Evolutionary conservation across 2,329 filamentous ascomycete genomes (phyloP), one percentile per base, ranked within the genome.

Genomic region (Phaeoacremonium minimum): DNA sequence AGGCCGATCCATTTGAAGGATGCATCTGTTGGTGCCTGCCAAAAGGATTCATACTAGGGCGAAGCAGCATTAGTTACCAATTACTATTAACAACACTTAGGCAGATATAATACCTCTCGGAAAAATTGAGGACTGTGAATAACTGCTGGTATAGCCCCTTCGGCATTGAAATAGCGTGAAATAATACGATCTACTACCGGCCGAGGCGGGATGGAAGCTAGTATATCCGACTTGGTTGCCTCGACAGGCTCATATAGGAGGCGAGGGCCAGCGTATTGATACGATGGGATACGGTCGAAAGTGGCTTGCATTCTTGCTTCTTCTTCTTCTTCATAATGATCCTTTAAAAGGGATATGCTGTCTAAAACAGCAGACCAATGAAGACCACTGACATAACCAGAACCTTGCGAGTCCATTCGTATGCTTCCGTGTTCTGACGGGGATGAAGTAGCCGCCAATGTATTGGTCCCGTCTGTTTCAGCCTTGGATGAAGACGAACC

Each of bases 1-100:
- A 72, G 52, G 2, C 64, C 69, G 9, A 74, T 35, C 69, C 69
- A 74, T 38, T 64, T 60, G 4, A 61, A 50, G 0, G 67, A 56
- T 3, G 54, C 56, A 0, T 44, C 45, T 3, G 47, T 38, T 4
- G 63, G 64, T 9, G 62, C 44, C 7, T 52, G 39, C 67, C 69
- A 73, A 37, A 71, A 73, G 1, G 46, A 48, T 4, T 63, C 55
- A 36, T 73, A 73, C 60, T 67, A 15, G 18, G 15, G 16, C 35
- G 14, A 8, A 8, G 8, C 15, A 38, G 30, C 26, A 34, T 34
- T 28, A 15, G 16, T 16, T n/a, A 16, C n/a, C n/a, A n/a, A n/a
- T n/a, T n/a, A n/a, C 22, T 14, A 30, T 17, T 11, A 18, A 8
- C 12, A 30, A 30, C 11, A 36, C 31, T 20, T 18, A 11, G 31